These are phyloP conservation scores for Apiotrichum veenhuisii DNA, from an alignment of 1,284 basidiomycete species.

Conservation along the genomic window DNA sequence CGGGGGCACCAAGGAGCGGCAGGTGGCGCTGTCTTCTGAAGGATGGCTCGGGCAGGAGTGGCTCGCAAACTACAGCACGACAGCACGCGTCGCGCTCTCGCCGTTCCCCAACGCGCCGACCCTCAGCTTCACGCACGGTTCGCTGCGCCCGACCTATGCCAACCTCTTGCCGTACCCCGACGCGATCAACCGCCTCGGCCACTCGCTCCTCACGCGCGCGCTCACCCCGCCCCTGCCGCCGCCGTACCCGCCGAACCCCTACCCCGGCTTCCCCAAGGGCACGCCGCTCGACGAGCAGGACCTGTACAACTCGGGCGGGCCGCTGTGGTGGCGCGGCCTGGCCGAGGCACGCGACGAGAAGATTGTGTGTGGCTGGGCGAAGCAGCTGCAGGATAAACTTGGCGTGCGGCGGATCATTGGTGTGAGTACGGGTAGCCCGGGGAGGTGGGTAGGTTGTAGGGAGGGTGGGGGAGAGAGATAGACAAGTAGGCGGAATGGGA, in stretches of 20 bases:
- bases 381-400: constrained; percentile 63
- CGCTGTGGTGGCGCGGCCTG: constrained; percentile 81
- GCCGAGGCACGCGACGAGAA: constrained; percentile 55
- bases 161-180: constrained; percentile 73
- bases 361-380: constrained; percentile 65
- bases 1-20: constrained; percentile 64
- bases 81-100: constrained; percentile 73
- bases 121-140: constrained; percentile 82
- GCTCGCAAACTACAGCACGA: constrained; percentile 79
- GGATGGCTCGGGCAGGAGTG: constrained; percentile 78
- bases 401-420: constrained; percentile 83
- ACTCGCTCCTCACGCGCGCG: constrained; percentile 62
- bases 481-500: no score
- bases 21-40: constrained; percentile 62
- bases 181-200: constrained; percentile 68
- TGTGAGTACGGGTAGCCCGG: constrained; percentile 22
- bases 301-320: constrained; percentile 71
- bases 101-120: constrained; percentile 63
- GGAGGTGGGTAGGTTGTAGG: no score
- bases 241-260: constrained; percentile 74
- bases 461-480: background rate
- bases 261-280: constrained; percentile 67
- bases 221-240: constrained; percentile 55
- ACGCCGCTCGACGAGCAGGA: constrained; percentile 64
- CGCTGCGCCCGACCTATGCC: constrained; percentile 68